A percentile compares a stretch with the other conserved stretches of the same genome.
These are phyloP conservation scores for Fusarium palustre DNA, from an alignment of 2,329 filamentous ascomycete genomes.

Conservation along the genomic window DNA sequence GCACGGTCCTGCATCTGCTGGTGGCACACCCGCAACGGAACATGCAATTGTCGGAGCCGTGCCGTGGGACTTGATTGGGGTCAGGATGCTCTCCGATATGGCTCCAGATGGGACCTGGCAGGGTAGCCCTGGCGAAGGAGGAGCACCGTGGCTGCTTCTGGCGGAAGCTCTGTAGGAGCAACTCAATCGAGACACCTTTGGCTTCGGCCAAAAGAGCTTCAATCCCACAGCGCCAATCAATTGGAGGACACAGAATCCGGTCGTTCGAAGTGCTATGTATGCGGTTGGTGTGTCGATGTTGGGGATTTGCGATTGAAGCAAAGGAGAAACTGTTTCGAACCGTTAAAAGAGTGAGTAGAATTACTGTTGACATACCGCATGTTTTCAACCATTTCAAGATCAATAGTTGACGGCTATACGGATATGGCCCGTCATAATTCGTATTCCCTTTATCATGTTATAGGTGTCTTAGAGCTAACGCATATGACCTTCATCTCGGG, in stretches of 20 bases:
- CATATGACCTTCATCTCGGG: conserved; percentile 5
- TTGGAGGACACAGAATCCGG: neutral
- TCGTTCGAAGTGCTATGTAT: neutral
- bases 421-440: neutral
- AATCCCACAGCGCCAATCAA: conserved; percentile 3
- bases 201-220: conserved; percentile 3
- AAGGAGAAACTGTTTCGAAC: neutral
- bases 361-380: neutral
- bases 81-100: conserved; percentile 35
- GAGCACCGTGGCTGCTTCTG: conserved; percentile 15
- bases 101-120: conserved; percentile 29
- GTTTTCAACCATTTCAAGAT: neutral
- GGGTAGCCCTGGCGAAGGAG: conserved; percentile 34
- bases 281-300: neutral
- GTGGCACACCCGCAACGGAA: conserved; percentile 20
- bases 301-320: neutral
- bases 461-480: neutral
- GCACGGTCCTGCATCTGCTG: conserved; percentile 19
- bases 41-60: conserved; percentile 27
- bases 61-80: conserved; percentile 31
- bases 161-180: conserved; percentile 1
- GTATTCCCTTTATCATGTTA: neutral
- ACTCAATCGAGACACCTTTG: conserved; percentile 10
- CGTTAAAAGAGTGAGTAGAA: neutral
- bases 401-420: neutral